Conservation (phyloP, 805 yeast genomes). For the Wickerhamomyces alni region DNA sequence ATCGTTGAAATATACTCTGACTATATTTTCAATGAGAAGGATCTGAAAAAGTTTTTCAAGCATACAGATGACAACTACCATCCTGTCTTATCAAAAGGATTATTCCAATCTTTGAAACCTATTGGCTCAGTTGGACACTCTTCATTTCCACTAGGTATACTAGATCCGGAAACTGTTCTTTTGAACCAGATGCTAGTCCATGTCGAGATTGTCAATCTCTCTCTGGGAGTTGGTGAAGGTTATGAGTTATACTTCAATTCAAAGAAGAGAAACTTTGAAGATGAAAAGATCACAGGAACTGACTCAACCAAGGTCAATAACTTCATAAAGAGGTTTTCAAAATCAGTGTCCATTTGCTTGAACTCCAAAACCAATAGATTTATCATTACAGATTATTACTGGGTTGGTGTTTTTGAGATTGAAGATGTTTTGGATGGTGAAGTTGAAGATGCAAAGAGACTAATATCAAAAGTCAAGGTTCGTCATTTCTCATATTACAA, state of each 20-base stretch:
- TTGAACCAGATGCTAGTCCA: slow-evolving; percentile 19
- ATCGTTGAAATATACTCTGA: slow-evolving; percentile 1
- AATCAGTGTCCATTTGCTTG: slow-evolving; percentile 23
- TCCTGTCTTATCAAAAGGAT: slow-evolving; percentile 7
- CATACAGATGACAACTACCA: slow-evolving; percentile 11
- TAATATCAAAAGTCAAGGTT: slow-evolving; percentile 21
- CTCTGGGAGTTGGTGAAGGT: slow-evolving; percentile 22
- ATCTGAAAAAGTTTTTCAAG: slow-evolving; percentile 9
- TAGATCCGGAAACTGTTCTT: slow-evolving; percentile 12
- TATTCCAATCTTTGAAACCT: slow-evolving; percentile 15
- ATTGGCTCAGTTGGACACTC: slow-evolving; percentile 20
- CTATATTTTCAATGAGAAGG: slow-evolving; percentile 1
- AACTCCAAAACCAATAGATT: slow-evolving; percentile 21
- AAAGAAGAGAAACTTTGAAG: slow-evolving; percentile 8
- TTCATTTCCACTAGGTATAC: slow-evolving; percentile 19
- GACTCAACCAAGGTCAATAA: slow-evolving; percentile 20
- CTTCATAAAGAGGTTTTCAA: slow-evolving; percentile 20
- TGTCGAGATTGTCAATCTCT: slow-evolving; percentile 18
- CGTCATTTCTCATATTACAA: slow-evolving; percentile 19
- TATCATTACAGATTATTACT: slow-evolving; percentile 21
- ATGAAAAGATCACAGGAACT: slow-evolving; percentile 11
- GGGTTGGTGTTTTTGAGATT: slow-evolving; percentile 23
- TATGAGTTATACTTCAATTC: slow-evolving; percentile 21
- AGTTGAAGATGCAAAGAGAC: slow-evolving; percentile 16
- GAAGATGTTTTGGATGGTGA: slow-evolving; percentile 21